Percentiles rank a stretch among this genome's conserved stretches.
Conservation (phyloP, 1,284 basidiomycete genomes). For the Ceratorhiza oryzae-sativae region DNA sequence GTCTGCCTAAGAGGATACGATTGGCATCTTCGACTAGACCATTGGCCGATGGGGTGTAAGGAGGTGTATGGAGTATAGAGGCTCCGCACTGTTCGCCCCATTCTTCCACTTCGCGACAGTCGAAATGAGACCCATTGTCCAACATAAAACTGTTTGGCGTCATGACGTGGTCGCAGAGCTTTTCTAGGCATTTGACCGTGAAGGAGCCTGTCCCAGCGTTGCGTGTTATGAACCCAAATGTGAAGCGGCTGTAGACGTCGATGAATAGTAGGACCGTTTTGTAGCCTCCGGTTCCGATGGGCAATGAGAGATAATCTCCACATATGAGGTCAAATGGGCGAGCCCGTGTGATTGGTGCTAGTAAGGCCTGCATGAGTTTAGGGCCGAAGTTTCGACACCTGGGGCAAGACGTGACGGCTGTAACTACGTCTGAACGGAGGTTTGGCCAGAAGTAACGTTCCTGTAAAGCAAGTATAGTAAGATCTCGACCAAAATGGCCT, state of each 20-base stretch:
- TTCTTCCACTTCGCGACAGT: constrained; percentile 49
- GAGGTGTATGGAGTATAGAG: constrained; percentile 46
- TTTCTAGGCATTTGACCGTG: constrained; percentile 44
- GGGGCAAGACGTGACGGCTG: constrained; percentile 24
- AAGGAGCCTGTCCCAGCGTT: constrained; percentile 46
- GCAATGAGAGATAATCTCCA: constrained; percentile 38
- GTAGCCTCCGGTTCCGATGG: constrained; percentile 1
- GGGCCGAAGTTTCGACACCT: constrained; percentile 40
- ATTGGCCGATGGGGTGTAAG: constrained; percentile 55
- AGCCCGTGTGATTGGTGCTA: constrained; percentile 29
- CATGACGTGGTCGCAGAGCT: constrained; percentile 46
- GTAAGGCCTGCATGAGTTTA: constrained; percentile 10
- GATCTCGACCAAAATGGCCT: constrained; percentile 37
- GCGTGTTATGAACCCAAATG: constrained; percentile 43
- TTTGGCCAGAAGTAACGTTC: constrained; percentile 36
- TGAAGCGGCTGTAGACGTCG: constrained; percentile 33
- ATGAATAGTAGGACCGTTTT: constrained; percentile 32
- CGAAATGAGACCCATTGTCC: constrained; percentile 54
- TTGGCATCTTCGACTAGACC: constrained; percentile 52
- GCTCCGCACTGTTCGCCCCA: constrained; percentile 48
- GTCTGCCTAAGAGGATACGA: constrained; percentile 46
- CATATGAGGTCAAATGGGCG: constrained; percentile 31
- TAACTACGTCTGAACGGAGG: constrained; percentile 20
- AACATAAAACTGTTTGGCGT: constrained; percentile 51
- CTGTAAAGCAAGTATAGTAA: constrained; percentile 13